Percentiles rank a stretch among this genome's conserved stretches.
Evolutionary conservation across 106 monocot genomes (phyloP).

Genomic region (Dendrobium catenatum): DNA sequence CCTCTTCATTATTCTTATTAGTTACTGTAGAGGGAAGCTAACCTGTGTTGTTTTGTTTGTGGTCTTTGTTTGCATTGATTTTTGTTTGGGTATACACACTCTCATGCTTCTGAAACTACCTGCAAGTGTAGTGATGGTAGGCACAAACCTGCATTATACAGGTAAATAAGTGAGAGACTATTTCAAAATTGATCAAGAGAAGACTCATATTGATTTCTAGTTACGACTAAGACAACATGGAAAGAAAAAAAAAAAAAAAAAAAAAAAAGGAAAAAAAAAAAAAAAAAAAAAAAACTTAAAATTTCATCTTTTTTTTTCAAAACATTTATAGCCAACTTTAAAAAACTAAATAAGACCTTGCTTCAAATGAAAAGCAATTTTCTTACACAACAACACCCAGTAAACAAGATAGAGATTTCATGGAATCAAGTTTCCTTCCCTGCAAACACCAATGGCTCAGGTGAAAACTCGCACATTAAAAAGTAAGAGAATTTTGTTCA

Average conservation of each 20-base stretch:
- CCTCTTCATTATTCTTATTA: not conserved
- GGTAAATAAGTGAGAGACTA: no score
- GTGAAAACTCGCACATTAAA: not conserved
- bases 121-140: slow-evolving; percentile 66
- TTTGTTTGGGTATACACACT: slow-evolving; percentile 79
- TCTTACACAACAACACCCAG: not conserved
- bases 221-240: not conserved
- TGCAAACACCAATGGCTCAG: slow-evolving; percentile 14
- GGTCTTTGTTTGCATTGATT: slow-evolving; percentile 68
- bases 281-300: not conserved
- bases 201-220: no score
- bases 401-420: slow-evolving; percentile 1
- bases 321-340: no score
- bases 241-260: not conserved
- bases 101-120: slow-evolving; percentile 84
- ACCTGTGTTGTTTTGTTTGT: slow-evolving; percentile 55
- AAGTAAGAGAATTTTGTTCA: not conserved
- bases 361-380: not conserved
- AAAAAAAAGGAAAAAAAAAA: slow-evolving; percentile 4
- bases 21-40: not conserved
- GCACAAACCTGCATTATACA: slow-evolving; percentile 47
- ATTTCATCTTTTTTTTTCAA: no score
- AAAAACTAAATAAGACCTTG: not conserved
- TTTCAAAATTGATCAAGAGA: no score
- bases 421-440: slow-evolving; percentile 24